Evolutionary conservation across 1,139 yeast species (phyloP).

Genomic region (Taphrina wiesneri): DNA sequence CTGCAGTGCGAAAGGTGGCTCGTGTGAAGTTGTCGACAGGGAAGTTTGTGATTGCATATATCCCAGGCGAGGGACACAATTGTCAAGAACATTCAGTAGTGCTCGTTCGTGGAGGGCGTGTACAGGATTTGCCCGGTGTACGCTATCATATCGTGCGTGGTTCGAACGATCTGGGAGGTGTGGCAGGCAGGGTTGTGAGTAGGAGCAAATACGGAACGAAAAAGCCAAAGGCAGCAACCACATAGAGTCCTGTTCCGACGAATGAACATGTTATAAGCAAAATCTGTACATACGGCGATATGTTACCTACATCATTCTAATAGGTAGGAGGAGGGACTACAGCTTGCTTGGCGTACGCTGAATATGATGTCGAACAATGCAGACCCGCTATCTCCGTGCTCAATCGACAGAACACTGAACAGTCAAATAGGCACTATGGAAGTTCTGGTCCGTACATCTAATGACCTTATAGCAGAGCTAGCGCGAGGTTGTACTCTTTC

Average conservation of each 20-base stretch:
- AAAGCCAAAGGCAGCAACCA: constrained; percentile 54
- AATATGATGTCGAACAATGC: too few relatives aligned
- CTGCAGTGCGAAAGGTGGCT: constrained; percentile 95
- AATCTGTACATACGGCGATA: neutral
- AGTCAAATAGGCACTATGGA: too few relatives aligned
- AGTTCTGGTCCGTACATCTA: too few relatives aligned
- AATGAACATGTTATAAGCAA: neutral
- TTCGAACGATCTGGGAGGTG: constrained; percentile 89
- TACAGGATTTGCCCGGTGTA: constrained; percentile 98
- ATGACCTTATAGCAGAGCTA: too few relatives aligned
- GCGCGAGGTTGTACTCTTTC: too few relatives aligned
- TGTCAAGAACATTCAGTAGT: constrained; percentile 85
- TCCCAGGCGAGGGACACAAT: constrained; percentile 98
- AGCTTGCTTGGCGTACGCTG: too few relatives aligned
- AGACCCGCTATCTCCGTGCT: too few relatives aligned
- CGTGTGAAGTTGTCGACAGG: constrained; percentile 94
- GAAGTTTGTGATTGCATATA: constrained; percentile 82
- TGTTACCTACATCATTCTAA: too few relatives aligned
- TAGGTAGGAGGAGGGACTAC: too few relatives aligned
- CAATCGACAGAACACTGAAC: too few relatives aligned
- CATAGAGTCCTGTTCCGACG: neutral
- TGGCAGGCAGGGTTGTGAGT: constrained; percentile 84
- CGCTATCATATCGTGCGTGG: constrained; percentile 94
- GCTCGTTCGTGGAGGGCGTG: constrained; percentile 93
- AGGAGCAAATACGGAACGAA: constrained; percentile 94